Evolutionary conservation across 805 yeast species (phyloP), one percentile per base, ranked within the genome.

Genomic region (Kuraishia hungarica): DNA sequence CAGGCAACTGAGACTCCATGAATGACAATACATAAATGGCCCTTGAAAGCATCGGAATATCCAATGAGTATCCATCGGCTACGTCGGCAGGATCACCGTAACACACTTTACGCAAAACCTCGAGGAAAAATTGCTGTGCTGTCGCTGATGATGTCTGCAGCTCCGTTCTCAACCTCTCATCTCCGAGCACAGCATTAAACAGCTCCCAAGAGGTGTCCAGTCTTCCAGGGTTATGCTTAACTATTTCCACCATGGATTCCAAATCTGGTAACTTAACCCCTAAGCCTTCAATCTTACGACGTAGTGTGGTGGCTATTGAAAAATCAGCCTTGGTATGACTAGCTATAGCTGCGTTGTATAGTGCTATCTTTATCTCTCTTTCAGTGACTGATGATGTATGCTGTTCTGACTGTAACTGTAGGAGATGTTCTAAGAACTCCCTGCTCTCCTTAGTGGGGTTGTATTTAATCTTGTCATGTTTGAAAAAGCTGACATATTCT

Each of bases 161-260:
- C 5, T 6, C 21, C 15, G 19, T 19, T 3, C 17, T 17, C 43
- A 35, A 15, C n/a, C 43, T 35, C 43, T 35, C 43, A 29, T 26
- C 11, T 47, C 24, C 20, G 35, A 48, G 7, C n/a, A 57, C 53
- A n/a, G 55, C 60, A 13, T 23, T 39, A 22, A 57, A 70, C 15
- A 71, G 39, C 52, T 69, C 72, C 65, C 66, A 71, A 48, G 67
- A 64, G 13, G 71, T 60, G 39, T 58, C 59, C 19, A 70, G 72
- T 55, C 76, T 62, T 10, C 73, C 74, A 0, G 76, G 73, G 57
- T 72, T 71, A 43, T 67, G 58, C 56, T 60, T 62, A n/a, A 71
- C 60, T 1, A 68, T 50, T 49, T 69, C 65, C 20, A 57, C 51
- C 10, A 64, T 53, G 0, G 72, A 57, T 8, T 13, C 26, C 21